These are phyloP conservation scores for Verticillium albo-atrum DNA, from an alignment of 2,329 filamentous ascomycete genomes.

Conservation along the genomic window DNA sequence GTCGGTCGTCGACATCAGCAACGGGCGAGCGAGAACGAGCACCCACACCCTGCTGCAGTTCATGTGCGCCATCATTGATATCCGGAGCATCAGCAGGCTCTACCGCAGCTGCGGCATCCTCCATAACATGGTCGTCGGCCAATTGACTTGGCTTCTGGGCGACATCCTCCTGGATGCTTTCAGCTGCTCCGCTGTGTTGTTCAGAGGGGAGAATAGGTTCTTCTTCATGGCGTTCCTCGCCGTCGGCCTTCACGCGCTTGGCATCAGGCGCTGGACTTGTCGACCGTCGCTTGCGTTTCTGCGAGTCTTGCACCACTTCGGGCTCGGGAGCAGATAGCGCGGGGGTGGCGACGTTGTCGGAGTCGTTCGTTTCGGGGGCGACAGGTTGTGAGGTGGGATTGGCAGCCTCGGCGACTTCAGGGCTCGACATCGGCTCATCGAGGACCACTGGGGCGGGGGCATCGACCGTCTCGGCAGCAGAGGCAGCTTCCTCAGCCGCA, in stretches of 20 bases:
- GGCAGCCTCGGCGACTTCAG: not conserved
- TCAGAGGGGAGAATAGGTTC: not conserved
- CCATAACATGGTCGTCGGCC: not conserved
- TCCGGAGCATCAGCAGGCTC: not conserved
- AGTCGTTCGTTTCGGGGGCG: not conserved
- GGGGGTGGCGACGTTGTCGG: slow-evolving; percentile 4
- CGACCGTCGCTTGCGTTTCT: slow-evolving; percentile 65
- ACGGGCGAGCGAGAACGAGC: not conserved
- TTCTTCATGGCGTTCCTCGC: not conserved
- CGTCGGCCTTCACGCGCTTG: slow-evolving; percentile 47
- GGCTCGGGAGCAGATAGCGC: slow-evolving; percentile 3
- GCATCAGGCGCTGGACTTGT: slow-evolving; percentile 52
- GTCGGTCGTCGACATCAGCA: not conserved
- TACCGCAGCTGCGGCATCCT: not conserved
- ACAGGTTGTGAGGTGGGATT: slow-evolving; percentile 4
- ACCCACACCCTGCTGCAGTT: not conserved
- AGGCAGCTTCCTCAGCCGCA: not conserved
- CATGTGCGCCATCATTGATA: not conserved
- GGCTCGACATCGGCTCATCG: not conserved
- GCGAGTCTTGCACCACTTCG: slow-evolving; percentile 41
- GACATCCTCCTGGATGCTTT: not conserved
- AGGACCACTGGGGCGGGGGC: not conserved
- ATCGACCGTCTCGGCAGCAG: not conserved
- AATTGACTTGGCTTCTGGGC: not conserved
- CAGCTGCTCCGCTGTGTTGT: not conserved